These are phyloP conservation scores for Odontarrhena argentea DNA, from an alignment of 345 rosid species.

Conservation along the genomic window DNA sequence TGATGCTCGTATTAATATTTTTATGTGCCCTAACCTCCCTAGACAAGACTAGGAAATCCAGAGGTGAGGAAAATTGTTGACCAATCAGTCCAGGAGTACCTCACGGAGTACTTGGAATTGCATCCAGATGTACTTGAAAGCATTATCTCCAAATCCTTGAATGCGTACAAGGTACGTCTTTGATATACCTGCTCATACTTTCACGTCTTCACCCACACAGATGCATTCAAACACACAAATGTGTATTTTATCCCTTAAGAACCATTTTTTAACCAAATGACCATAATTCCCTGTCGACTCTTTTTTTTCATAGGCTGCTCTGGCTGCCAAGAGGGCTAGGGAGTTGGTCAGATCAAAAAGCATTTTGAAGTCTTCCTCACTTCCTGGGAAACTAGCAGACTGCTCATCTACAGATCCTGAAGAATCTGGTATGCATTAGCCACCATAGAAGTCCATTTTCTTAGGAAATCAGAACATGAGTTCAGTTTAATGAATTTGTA, in stretches of 20 bases:
- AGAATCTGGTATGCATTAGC: constrained; percentile 67
- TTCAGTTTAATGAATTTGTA: constrained; percentile 31
- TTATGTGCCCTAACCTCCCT: constrained; percentile 19
- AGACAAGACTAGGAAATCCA: constrained; percentile 99
- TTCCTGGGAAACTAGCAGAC: constrained; percentile 98
- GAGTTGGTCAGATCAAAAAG: constrained; percentile 93
- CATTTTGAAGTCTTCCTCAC: constrained; percentile 87
- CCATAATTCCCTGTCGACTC: constrained; percentile 5
- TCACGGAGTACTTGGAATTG: constrained; percentile 90
- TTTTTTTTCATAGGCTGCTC: constrained; percentile 73
- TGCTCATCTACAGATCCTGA: constrained; percentile 91
- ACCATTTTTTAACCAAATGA: constrained; percentile 9
- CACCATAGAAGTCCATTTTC: constrained; percentile 67
- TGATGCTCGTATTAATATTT: constrained; percentile 22
- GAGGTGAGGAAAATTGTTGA: constrained; percentile 95
- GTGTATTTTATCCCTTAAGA: constrained; percentile 2
- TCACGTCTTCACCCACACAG: constrained; percentile 13
- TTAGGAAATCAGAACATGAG: constrained; percentile 72
- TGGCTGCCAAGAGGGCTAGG: constrained; percentile 98
- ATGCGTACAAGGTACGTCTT: constrained; percentile 82
- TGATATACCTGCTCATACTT: neutral
- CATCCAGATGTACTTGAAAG: constrained; percentile 96
- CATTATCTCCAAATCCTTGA: constrained; percentile 84
- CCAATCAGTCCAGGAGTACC: constrained; percentile 91
- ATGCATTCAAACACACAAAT: constrained; percentile 2